Conservation (phyloP, 73 alveolate genomes). For the Paramecium tetraurelia region DNA sequence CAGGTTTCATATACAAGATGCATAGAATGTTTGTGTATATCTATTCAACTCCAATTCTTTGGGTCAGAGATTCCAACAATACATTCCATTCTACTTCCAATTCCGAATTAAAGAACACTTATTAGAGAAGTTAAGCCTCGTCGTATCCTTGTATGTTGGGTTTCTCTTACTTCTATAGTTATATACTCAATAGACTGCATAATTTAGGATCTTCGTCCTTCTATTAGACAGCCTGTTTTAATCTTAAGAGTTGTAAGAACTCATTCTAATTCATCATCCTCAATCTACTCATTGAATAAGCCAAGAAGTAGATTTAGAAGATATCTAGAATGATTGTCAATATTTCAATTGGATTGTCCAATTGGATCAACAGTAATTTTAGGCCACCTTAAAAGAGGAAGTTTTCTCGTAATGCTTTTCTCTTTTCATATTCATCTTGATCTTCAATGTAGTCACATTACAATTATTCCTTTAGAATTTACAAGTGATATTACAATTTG, state of each 20-base stretch:
- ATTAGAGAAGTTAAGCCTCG: background rate
- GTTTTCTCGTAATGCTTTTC: background rate
- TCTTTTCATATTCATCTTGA: background rate
- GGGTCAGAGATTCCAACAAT: background rate
- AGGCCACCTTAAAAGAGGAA: background rate
- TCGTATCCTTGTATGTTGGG: background rate
- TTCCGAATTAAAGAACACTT: background rate
- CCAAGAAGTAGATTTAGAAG: background rate
- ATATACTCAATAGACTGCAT: background rate
- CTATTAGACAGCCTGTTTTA: background rate
- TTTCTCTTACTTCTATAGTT: background rate
- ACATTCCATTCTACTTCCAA: background rate
- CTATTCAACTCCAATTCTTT: background rate
- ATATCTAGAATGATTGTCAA: background rate
- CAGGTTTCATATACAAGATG: background rate
- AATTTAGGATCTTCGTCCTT: background rate
- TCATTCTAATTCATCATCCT: background rate
- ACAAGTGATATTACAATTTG: background rate
- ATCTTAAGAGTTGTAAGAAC: background rate
- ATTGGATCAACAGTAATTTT: background rate
- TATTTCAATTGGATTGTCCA: background rate
- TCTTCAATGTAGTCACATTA: slow-evolving; percentile 36
- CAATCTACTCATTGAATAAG: background rate
- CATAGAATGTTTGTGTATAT: background rate
- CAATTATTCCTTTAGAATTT: background rate